A percentile compares a stretch with the other conserved stretches of the same genome.
phyloP scores from a whole-genome alignment of 2,329 filamentous ascomycete species.

The Neofusicoccum cordaticola region DNA sequence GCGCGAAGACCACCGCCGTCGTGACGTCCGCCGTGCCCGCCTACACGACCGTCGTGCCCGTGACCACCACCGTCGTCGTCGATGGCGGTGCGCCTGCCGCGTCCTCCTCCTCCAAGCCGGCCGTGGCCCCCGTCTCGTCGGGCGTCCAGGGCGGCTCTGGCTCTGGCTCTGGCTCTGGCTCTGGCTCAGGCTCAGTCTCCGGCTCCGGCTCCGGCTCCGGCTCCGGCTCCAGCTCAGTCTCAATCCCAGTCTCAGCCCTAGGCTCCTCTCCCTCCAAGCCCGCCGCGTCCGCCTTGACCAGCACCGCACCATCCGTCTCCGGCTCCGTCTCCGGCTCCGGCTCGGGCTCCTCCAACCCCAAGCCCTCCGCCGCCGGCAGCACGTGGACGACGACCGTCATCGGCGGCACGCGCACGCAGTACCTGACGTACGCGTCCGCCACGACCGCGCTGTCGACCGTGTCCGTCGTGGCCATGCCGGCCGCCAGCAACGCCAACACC shows the following conservation, averaged over 20 bases:
- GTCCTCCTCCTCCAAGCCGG: background rate
- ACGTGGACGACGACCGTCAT: background rate
- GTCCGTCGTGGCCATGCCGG: background rate
- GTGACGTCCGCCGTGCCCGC: background rate
- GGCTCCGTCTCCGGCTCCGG: no score
- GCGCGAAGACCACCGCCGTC: constrained; percentile 18
- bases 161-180: background rate
- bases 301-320: no score
- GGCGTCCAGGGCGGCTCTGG: background rate
- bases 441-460: background rate
- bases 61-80: background rate
- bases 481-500: background rate
- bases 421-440: background rate
- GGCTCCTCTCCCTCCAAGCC: no score
- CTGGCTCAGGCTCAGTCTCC: background rate
- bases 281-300: no score
- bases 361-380: background rate
- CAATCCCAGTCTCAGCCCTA: no score
- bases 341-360: background rate
- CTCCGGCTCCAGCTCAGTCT: background rate
- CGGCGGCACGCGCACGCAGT: background rate
- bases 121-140: background rate
- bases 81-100: background rate
- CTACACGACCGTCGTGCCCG: background rate
- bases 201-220: no score